Evolutionary conservation across 2,329 filamentous ascomycete species (phyloP).

Genomic region (Monosporascus sp.): DNA sequence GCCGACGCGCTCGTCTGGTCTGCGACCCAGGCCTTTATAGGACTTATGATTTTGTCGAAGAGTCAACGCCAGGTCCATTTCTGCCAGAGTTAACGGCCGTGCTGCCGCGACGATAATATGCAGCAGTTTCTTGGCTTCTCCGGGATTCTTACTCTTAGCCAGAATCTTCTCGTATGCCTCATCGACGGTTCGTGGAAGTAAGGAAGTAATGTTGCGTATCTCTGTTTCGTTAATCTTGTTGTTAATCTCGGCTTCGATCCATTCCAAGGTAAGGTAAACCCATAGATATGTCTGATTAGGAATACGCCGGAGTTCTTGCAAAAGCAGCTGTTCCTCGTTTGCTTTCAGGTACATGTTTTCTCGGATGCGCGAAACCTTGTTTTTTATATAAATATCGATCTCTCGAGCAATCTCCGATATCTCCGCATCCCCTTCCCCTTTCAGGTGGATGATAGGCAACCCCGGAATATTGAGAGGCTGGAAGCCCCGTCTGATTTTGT

Average conservation of each 20-base stretch:
- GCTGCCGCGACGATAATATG: constrained; percentile 29
- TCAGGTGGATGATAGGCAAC: constrained; percentile 25
- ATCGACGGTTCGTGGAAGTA: constrained; percentile 19
- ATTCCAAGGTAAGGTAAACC: constrained; percentile 14
- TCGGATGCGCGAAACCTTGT: constrained; percentile 11
- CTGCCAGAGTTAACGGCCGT: constrained; percentile 26
- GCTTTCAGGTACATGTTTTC: neutral
- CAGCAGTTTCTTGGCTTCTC: constrained; percentile 25
- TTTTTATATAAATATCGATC: constrained; percentile 23
- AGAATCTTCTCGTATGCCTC: constrained; percentile 33
- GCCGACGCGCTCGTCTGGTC: constrained; percentile 7
- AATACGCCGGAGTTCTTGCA: constrained; percentile 7
- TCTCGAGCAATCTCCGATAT: constrained; percentile 23
- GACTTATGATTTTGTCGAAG: constrained; percentile 5
- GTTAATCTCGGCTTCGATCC: constrained; percentile 6
- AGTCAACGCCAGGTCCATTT: constrained; percentile 23
- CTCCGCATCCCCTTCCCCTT: constrained; percentile 18
- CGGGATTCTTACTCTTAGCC: constrained; percentile 16
- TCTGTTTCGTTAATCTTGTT: constrained; percentile 2
- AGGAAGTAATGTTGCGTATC: no score
- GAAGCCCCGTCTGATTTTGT: constrained; percentile 20
- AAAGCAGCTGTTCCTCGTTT: constrained; percentile 1
- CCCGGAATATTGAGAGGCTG: constrained; percentile 4
- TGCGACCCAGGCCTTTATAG: no score
- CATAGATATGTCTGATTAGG: constrained; percentile 21